Conservation (phyloP, 345 rosid genomes). For the Erodium maritimum region DNA sequence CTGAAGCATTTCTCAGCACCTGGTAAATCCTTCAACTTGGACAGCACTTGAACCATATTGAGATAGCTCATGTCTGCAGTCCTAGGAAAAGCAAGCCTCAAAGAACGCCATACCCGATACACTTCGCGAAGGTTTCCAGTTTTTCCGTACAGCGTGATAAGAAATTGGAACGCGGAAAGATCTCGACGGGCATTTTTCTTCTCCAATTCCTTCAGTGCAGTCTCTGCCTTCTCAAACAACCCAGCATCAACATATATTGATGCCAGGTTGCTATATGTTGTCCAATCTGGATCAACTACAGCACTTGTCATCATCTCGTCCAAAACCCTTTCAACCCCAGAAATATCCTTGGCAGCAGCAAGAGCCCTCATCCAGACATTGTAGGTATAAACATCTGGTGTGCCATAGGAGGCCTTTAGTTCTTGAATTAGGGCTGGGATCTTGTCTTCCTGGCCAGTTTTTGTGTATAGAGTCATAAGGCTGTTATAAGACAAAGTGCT, state of each 20-base stretch:
- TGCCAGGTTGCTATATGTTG: constrained; percentile 81
- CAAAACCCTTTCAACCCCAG: constrained; percentile 69
- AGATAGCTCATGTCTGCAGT: constrained; percentile 71
- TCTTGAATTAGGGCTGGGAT: constrained; percentile 64
- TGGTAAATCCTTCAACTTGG: constrained; percentile 73
- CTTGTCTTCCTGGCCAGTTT: constrained; percentile 46
- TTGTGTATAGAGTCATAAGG: constrained; percentile 79
- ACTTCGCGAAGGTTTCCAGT: constrained; percentile 62
- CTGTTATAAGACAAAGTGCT: constrained; percentile 81
- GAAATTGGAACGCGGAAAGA: constrained; percentile 66
- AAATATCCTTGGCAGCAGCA: constrained; percentile 57
- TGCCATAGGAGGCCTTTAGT: constrained; percentile 52
- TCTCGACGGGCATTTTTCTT: constrained; percentile 33
- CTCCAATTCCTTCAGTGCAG: constrained; percentile 75
- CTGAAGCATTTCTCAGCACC: constrained; percentile 86
- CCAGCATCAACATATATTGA: constrained; percentile 66
- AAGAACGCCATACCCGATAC: constrained; percentile 85
- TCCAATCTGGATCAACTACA: constrained; percentile 77
- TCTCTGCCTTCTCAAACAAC: constrained; percentile 57
- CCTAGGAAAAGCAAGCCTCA: constrained; percentile 69
- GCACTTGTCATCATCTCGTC: constrained; percentile 91
- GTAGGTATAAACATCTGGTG: constrained; percentile 58
- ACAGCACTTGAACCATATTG: constrained; percentile 81
- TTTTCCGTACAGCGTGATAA: constrained; percentile 66
- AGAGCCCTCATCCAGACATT: constrained; percentile 95